These are phyloP conservation scores for Westerdykella ornata DNA, from an alignment of 2,329 filamentous ascomycete species.

Conservation along the genomic window DNA sequence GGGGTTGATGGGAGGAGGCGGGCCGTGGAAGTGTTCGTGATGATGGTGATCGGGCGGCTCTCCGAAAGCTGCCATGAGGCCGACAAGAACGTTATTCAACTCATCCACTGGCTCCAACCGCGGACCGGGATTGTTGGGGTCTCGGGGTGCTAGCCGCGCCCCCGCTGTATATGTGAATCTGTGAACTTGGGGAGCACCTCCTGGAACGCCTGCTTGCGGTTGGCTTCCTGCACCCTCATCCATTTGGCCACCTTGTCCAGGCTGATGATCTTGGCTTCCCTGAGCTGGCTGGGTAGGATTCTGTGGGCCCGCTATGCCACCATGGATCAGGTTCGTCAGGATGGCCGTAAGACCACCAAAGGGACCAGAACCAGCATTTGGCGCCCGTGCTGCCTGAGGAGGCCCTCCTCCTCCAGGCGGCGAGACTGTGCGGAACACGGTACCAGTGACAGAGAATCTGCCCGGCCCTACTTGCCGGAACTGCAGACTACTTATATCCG, in stretches of 20 bases:
- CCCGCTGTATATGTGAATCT: conserved; percentile 29
- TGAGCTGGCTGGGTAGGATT: conserved; percentile 1
- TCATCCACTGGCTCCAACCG: conserved; percentile 43
- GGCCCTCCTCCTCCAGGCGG: conserved; percentile 14
- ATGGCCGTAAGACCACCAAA: conserved; percentile 43
- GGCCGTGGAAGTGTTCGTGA: conserved; percentile 5
- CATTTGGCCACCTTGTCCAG: not conserved
- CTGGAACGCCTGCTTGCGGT: conserved; percentile 4
- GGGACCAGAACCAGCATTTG: conserved; percentile 18
- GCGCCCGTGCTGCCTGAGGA: conserved; percentile 1
- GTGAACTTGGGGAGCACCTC: conserved; percentile 7
- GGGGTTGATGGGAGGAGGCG: conserved; percentile 25
- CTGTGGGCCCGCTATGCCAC: conserved; percentile 10
- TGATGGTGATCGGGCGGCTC: conserved; percentile 18
- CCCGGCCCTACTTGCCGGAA: conserved; percentile 35
- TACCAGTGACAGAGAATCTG: conserved; percentile 31
- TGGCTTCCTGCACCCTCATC: conserved; percentile 9
- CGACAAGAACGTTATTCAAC: conserved; percentile 38
- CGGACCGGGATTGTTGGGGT: conserved; percentile 47
- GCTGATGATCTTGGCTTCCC: conserved; percentile 1
- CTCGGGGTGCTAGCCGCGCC: conserved; percentile 44
- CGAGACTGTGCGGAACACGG: conserved; percentile 29
- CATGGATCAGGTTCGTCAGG: conserved; percentile 41
- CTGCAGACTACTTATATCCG: conserved; percentile 44
- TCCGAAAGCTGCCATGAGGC: conserved; percentile 31